Evolutionary conservation across 1,284 basidiomycete species (phyloP).

Genomic region (Tranzscheliella williamsii): DNA sequence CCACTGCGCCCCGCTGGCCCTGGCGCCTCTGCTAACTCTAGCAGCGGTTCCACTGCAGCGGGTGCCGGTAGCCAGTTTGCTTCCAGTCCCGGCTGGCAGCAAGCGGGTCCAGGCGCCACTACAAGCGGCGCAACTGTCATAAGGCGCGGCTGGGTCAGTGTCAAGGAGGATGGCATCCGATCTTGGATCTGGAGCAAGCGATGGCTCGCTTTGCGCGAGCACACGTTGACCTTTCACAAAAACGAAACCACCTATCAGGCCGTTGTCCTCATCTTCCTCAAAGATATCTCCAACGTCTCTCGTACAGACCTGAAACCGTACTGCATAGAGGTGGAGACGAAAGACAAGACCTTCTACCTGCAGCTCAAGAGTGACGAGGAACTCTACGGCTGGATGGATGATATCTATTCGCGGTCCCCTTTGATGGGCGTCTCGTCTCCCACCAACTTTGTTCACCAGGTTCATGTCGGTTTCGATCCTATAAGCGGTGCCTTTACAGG

Average conservation of each 20-base stretch:
- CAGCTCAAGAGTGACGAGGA: conserved; percentile 91
- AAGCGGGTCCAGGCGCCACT: conserved; percentile 32
- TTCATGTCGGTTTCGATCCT: conserved; percentile 96
- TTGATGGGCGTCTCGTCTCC: conserved; percentile 90
- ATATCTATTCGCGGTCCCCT: conserved; percentile 88
- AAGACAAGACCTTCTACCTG: conserved; percentile 76
- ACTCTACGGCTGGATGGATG: conserved; percentile 93
- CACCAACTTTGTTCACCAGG: conserved; percentile 96
- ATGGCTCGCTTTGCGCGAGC: conserved; percentile 84
- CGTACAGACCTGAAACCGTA: conserved; percentile 91
- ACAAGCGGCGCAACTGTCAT: conserved; percentile 48
- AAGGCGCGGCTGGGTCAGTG: conserved; percentile 57
- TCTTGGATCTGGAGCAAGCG: conserved; percentile 91
- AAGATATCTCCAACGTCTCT: conserved; percentile 83
- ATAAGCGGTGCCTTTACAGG: conserved; percentile 92
- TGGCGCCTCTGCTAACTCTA: conserved; percentile 19
- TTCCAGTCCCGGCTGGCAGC: conserved; percentile 25
- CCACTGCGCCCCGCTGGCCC: conserved; percentile 50
- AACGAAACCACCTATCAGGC: conserved; percentile 77
- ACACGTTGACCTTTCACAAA: conserved; percentile 82
- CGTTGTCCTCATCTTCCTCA: conserved; percentile 69
- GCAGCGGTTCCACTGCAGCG: neutral
- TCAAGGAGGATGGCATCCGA: conserved; percentile 63
- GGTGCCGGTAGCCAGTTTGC: conserved; percentile 18
- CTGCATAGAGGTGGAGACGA: conserved; percentile 76